Conservation (phyloP, 768 basidiomycete genomes). For the Rubroboletus satanas region DNA sequence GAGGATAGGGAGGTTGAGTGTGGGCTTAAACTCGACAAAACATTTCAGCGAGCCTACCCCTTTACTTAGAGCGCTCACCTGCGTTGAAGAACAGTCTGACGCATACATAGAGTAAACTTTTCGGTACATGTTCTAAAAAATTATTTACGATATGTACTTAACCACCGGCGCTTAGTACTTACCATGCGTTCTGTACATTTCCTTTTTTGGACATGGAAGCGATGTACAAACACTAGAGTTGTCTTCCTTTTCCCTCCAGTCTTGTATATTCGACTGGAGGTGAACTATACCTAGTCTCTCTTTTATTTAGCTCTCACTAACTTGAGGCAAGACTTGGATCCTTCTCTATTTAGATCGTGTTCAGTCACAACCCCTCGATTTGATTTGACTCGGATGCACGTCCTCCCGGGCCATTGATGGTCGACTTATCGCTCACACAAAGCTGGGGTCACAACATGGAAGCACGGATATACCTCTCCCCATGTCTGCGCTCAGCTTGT, state of each 20-base stretch:
- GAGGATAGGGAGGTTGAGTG: not conserved
- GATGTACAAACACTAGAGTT: not conserved
- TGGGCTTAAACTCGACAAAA: not conserved
- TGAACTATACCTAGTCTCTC: not conserved
- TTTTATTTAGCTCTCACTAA: not conserved
- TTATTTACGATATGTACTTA: too few relatives aligned
- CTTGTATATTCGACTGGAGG: not conserved
- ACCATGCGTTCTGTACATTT: not conserved
- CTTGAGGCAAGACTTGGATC: not conserved
- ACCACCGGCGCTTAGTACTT: too few relatives aligned
- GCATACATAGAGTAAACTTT: not conserved
- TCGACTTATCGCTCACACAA: not conserved
- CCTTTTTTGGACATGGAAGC: not conserved
- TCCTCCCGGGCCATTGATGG: not conserved
- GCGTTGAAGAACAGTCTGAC: not conserved
- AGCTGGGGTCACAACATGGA: too few relatives aligned
- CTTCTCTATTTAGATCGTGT: not conserved
- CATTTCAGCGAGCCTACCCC: not conserved
- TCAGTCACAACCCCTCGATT: not conserved
- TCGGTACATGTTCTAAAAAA: not conserved
- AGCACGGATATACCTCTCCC: too few relatives aligned
- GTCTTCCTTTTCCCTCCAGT: not conserved
- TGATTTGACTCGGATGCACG: too few relatives aligned
- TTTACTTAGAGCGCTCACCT: not conserved
- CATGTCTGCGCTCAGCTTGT: too few relatives aligned